phyloP scores from a whole-genome alignment of 192 early-diverging fungal species.

The Geosiphon pyriformis region DNA sequence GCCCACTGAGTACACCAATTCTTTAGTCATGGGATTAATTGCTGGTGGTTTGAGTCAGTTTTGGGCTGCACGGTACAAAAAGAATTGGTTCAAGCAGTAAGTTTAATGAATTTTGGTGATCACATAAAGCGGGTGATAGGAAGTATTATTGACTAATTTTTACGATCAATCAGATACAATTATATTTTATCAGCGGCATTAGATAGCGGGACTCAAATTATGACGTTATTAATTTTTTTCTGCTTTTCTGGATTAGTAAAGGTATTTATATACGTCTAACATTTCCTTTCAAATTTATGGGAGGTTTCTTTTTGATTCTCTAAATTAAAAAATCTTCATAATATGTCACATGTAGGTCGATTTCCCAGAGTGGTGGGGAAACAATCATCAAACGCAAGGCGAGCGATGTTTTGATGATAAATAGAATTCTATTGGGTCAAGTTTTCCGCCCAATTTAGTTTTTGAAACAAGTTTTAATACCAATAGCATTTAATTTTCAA shows the following conservation, averaged over 20 bases:
- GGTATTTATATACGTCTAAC: conserved; percentile 12
- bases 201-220: conserved; percentile 50
- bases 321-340: no score
- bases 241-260: conserved; percentile 45
- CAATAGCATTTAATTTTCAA: no score
- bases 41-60: conserved; percentile 7
- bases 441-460: no score
- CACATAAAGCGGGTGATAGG: conserved; percentile 36
- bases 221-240: conserved; percentile 43
- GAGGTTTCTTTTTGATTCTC: no score
- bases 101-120: no score
- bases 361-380: conserved; percentile 26
- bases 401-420: conserved; percentile 21
- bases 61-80: background rate
- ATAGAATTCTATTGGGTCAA: no score
- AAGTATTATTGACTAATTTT: no score
- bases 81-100: conserved; percentile 15
- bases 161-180: no score
- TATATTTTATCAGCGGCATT: conserved; percentile 62
- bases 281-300: no score
- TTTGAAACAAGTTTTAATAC: no score
- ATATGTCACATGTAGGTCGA: no score
- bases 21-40: conserved; percentile 18
- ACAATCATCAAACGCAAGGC: conserved; percentile 14
- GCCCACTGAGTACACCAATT: conserved; percentile 17